These are phyloP conservation scores for Globisporangium perplexum DNA, from an alignment of 352 stramenopile genomes.

Conservation along the genomic window DNA sequence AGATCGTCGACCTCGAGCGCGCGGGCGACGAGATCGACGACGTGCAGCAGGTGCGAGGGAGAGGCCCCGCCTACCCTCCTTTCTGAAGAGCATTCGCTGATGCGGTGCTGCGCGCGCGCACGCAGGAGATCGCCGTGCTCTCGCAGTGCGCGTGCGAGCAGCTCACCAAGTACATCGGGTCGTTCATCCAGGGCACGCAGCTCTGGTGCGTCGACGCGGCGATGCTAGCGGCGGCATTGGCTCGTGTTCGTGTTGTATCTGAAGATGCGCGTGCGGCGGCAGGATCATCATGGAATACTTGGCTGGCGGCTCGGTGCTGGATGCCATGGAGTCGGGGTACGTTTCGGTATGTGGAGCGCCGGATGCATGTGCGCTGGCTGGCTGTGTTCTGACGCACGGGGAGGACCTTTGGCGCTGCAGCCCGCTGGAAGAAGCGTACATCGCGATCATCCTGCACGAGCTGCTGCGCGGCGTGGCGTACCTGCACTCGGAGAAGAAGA, in stretches of 20 bases:
- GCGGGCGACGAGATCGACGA: slow-evolving; percentile 84
- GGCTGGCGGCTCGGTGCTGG: slow-evolving; percentile 86
- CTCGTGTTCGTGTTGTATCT: background rate
- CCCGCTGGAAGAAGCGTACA: slow-evolving; percentile 72
- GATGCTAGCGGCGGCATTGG: background rate
- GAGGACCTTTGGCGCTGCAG: slow-evolving; percentile 11
- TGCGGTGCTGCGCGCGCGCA: background rate
- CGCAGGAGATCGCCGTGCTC: slow-evolving; percentile 86
- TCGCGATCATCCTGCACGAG: slow-evolving; percentile 79
- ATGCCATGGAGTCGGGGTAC: slow-evolving; percentile 77
- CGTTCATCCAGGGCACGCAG: slow-evolving; percentile 79
- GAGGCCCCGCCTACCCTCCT: no score
- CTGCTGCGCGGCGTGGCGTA: slow-evolving; percentile 69
- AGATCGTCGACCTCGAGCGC: slow-evolving; percentile 85
- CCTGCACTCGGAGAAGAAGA: slow-evolving; percentile 80
- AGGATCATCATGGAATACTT: slow-evolving; percentile 96
- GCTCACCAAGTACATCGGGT: slow-evolving; percentile 87
- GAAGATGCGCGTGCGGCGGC: background rate
- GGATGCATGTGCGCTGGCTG: background rate
- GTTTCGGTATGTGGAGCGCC: background rate
- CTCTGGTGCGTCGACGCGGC: slow-evolving; percentile 37
- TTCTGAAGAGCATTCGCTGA: background rate
- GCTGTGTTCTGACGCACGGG: background rate
- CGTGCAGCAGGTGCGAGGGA: slow-evolving; percentile 72
- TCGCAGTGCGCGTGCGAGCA: slow-evolving; percentile 87